phyloP scores from a whole-genome alignment of 345 rosid species.

The Aquilaria sinensis region DNA sequence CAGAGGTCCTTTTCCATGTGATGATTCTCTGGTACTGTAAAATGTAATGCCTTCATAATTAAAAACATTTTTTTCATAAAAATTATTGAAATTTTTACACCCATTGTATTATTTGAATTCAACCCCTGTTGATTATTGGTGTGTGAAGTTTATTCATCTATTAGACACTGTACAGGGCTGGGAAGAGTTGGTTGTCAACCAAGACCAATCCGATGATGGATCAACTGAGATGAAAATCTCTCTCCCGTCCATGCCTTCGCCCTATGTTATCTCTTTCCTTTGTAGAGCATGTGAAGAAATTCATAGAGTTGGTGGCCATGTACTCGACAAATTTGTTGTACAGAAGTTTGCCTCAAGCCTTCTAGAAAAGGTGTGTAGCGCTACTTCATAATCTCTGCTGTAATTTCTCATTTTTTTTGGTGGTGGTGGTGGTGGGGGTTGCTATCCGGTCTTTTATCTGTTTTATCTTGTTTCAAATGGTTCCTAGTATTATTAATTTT shows the following conservation, averaged over 20 bases:
- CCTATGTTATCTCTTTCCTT: constrained; percentile 78
- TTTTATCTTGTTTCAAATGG: too few relatives aligned
- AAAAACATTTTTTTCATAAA: too few relatives aligned
- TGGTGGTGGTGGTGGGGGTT: too few relatives aligned
- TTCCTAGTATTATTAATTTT: too few relatives aligned
- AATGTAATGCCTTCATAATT: too few relatives aligned
- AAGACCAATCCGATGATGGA: constrained; percentile 61
- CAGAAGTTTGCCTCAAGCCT: constrained; percentile 68
- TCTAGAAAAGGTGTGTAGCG: constrained; percentile 63
- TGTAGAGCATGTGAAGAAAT: constrained; percentile 97
- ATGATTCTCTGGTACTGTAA: too few relatives aligned
- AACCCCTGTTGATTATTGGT: background rate
- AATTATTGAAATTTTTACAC: too few relatives aligned
- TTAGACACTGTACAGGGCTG: constrained; percentile 65
- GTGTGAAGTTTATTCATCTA: constrained; percentile 16
- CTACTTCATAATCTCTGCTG: too few relatives aligned
- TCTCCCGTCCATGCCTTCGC: constrained; percentile 94
- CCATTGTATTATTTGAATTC: background rate
- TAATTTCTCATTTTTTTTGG: too few relatives aligned
- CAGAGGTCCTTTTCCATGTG: too few relatives aligned
- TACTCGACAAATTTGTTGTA: constrained; percentile 80
- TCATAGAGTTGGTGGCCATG: constrained; percentile 97
- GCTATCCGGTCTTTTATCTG: too few relatives aligned
- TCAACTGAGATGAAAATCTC: constrained; percentile 82
- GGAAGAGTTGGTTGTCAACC: constrained; percentile 91